Base-by-base conservation (phyloP, 352 stramenopile genomes). In the Phytophthora europaea region DNA sequence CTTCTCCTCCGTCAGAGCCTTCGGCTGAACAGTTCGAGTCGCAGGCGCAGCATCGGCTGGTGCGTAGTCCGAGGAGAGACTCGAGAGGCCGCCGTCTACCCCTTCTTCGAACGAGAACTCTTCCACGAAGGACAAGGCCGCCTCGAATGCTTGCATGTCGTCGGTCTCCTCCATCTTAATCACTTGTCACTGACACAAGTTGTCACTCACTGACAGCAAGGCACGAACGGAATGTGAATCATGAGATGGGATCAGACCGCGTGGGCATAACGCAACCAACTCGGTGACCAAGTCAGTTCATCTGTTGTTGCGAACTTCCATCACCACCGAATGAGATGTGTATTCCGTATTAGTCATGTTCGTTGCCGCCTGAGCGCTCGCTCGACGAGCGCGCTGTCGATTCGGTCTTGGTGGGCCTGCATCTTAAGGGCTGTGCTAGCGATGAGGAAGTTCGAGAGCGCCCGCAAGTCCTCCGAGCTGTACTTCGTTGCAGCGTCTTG, bases 391-490 rank as follows among this genome's bases (percentile, higher is more conserved):
- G 69, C 53, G 38, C 77, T 85, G 36, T 87, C 80, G 16, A 87
- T 84, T 50, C 76, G 73, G 18, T 87, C 69, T 45, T 80, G 75
- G 48, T 67, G 78, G 23, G 65, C 60, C 23, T 72, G 75, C 38
- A 85, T 69, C 12, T 71, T 85, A 16, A 70, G 69, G 5, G 73
- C 66, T 20, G 67, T 72, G 28, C 68, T 70, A 38, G 72, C 76
- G 26, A 87, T 73, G 34, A 84, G 61, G 59, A 85, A 83, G 33
- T 85, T 71, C 1, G 75, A 82, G 45, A 85, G 36, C 2, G 75
- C 58, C 23, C 59, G 72, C 3, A 85, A 47, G 28, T 71, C 74
- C 4, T 71, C 67, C 18, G 54, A 50, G 33, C 71, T 57, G 58
- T 72, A 76, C 8, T 33, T 70, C 13, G 52, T 56, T 1, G 67